Conservation (phyloP, 2,329 filamentous ascomycete genomes). For the Pseudocercospora eumusae region DNA sequence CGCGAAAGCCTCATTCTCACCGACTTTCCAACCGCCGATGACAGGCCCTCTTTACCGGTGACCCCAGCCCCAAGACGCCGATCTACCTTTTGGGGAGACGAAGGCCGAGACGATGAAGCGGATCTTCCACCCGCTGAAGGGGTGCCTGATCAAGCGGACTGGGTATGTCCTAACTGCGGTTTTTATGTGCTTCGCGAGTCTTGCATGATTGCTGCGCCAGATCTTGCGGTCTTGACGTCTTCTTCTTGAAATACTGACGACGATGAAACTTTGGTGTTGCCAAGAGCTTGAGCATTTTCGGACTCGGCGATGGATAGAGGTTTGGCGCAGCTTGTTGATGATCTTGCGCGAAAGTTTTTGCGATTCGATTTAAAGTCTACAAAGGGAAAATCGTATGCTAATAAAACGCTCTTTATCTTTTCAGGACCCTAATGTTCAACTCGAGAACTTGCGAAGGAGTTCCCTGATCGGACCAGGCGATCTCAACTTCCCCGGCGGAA, state of each 20-base stretch:
- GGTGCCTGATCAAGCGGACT: conserved; percentile 83
- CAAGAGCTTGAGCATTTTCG: conserved; percentile 2
- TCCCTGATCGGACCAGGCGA: conserved; percentile 42
- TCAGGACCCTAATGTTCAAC: conserved; percentile 51
- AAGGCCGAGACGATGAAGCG: conserved; percentile 54
- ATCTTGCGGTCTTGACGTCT: conserved; percentile 16
- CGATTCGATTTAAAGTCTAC: conserved; percentile 2
- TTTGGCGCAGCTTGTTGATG: conserved; percentile 4
- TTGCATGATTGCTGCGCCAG: not conserved
- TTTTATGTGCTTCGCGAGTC: conserved; percentile 32
- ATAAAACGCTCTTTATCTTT: conserved; percentile 9
- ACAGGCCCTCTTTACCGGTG: conserved; percentile 85
- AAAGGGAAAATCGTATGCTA: conserved; percentile 18
- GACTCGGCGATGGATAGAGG: not conserved
- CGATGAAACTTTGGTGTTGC: not conserved
- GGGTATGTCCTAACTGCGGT: conserved; percentile 71
- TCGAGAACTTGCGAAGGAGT: conserved; percentile 50
- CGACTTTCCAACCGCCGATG: conserved; percentile 79
- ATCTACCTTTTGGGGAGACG: conserved; percentile 66
- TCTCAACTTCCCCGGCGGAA: conserved; percentile 34
- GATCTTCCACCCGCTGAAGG: conserved; percentile 75
- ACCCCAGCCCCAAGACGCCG: conserved; percentile 80
- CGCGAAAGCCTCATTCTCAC: conserved; percentile 69
- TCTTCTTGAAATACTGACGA: conserved; percentile 17
- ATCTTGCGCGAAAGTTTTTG: conserved; percentile 6